Conservation (phyloP, 495 filamentous ascomycete species). For the Aspergillus leporis region DNA sequence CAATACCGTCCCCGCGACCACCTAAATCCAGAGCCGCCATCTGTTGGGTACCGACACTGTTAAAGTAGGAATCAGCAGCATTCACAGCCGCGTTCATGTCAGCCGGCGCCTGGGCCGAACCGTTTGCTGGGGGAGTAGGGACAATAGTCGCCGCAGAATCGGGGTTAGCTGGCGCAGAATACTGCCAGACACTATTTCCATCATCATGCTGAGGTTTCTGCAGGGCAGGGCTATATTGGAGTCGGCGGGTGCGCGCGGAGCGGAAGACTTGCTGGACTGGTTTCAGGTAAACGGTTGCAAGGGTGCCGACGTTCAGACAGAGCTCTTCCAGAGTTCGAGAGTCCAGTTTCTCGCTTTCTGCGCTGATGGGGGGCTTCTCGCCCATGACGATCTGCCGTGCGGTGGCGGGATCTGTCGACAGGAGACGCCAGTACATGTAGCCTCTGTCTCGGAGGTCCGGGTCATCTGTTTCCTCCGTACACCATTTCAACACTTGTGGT, state of each 20-base stretch:
- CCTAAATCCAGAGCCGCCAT: conserved; percentile 68
- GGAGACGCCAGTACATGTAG: conserved; percentile 98
- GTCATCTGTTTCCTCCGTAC: conserved; percentile 98
- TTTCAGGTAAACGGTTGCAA: conserved; percentile 96
- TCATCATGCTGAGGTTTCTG: conserved; percentile 64
- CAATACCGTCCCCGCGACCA: conserved; percentile 41
- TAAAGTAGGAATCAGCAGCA: conserved; percentile 86
- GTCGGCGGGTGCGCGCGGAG: conserved; percentile 73
- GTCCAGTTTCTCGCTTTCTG: conserved; percentile 93
- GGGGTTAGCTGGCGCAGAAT: conserved; percentile 24
- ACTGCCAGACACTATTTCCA: conserved; percentile 35
- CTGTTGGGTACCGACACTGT: conserved; percentile 65
- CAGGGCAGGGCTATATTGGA: conserved; percentile 80
- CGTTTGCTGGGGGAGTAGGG: conserved; percentile 26
- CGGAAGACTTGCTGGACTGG: conserved; percentile 98
- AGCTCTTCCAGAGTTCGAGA: conserved; percentile 92
- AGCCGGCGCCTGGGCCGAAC: conserved; percentile 24
- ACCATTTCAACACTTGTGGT: conserved; percentile 96
- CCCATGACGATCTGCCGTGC: conserved; percentile 94
- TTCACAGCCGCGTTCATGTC: conserved; percentile 69
- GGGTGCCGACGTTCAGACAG: conserved; percentile 92
- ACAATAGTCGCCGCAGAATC: conserved; percentile 20
- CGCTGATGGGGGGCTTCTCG: conserved; percentile 93
- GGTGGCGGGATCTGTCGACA: conserved; percentile 87
- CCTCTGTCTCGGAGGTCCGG: conserved; percentile 93